Evolutionary conservation across 352 stramenopile species (phyloP), one percentile per base, ranked within the genome.

Genomic region (Globisporangium cederbergense): DNA sequence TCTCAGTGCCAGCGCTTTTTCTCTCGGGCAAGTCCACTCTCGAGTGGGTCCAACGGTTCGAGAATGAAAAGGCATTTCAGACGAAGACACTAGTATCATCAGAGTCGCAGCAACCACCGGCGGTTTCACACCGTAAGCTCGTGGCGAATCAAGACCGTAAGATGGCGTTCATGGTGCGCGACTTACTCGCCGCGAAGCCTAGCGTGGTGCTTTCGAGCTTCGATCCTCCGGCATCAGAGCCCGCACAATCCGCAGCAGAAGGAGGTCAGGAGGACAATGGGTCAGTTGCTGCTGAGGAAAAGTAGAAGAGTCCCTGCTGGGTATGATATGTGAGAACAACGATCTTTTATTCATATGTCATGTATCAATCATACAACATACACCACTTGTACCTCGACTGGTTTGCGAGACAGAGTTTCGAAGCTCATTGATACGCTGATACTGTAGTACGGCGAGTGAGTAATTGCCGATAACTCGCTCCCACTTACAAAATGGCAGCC

Each of bases 181-280:
- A 79, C 4, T n/a, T 88, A 10, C 62, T 88, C 4, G 71, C 79
- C 45, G 65, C 67, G 5, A 88, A 81, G 55, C 64, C 67, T 5
- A 77, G 82, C 43, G 53, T 75, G n/a, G 61, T 77, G 28, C 38
- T 86, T 20, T 20, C 20, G 28, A 42, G 11, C 16, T 52, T 62
- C 16, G 22, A 38, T 10, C 18, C 42, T 14, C 57, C 16, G 36
- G 1, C 28, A n/a, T n/a, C 16, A 13, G 51, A 11, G 32, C 14
- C 14, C 1, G 49, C 11, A 7, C 16, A 38, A 32, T 1, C 13
- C 6, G 20, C 9, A 9, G 25, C n/a, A 25, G 14, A 25, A 4
- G 25, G 22, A 25, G 30, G 10, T 4, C 4, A 46, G 14, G 13
- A 46, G 14, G 40, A 46, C 25, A 28, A 28, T 28, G 25, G 25